phyloP scores from a whole-genome alignment of 2,329 filamentous ascomycete species.

The Talaromyces sp. region DNA sequence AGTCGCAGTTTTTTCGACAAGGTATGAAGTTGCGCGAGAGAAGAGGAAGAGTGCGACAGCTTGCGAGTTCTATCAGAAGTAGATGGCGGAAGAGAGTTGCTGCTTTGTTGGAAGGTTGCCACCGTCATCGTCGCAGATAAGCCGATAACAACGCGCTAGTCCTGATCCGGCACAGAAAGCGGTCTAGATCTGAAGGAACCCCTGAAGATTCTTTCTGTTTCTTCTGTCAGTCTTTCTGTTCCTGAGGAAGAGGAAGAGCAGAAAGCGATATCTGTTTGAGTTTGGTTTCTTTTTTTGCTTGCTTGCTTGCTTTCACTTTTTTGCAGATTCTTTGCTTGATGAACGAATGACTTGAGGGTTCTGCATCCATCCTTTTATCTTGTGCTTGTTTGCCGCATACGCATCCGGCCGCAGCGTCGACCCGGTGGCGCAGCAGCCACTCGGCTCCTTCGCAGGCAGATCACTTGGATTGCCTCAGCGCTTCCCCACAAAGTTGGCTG shows the following conservation, averaged over 20 bases:
- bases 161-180: neutral
- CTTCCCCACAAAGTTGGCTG: slow-evolving; percentile 16
- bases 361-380: neutral
- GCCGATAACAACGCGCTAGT: slow-evolving; percentile 8
- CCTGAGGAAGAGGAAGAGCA: neutral
- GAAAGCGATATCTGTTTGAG: neutral
- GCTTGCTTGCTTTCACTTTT: neutral
- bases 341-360: neutral
- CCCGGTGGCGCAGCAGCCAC: neutral
- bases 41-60: neutral
- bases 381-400: neutral
- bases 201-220: neutral
- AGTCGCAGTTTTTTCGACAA: slow-evolving; percentile 6
- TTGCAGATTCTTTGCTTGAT: neutral
- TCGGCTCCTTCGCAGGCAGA: slow-evolving; percentile 1
- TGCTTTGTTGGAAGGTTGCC: slow-evolving; percentile 10
- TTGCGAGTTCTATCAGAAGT: slow-evolving; percentile 5
- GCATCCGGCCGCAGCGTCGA: neutral
- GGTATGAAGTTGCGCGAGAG: neutral
- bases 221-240: neutral
- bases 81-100: neutral
- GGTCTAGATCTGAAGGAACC: slow-evolving; percentile 3
- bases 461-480: neutral
- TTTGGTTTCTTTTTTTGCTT: neutral
- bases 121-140: slow-evolving; percentile 15